Conservation (phyloP, 192 early-diverging fungal genomes). For the Radiomyces spectabilis region DNA sequence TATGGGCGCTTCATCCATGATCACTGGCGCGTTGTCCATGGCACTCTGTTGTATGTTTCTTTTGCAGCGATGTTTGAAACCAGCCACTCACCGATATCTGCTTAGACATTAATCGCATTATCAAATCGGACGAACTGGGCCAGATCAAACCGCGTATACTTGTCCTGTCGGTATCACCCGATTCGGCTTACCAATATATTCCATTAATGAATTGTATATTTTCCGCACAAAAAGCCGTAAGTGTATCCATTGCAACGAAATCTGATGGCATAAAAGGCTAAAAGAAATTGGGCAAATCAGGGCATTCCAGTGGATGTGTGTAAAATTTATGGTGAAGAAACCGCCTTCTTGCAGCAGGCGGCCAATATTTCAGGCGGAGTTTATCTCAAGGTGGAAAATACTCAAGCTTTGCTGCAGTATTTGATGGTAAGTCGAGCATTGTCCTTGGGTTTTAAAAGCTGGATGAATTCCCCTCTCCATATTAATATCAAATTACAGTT, state of each 20-base stretch:
- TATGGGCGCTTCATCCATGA: slow-evolving; percentile 6
- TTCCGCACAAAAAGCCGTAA: slow-evolving; percentile 82
- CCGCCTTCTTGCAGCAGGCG: slow-evolving; percentile 91
- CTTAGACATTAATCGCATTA: slow-evolving; percentile 63
- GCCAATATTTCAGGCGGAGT: slow-evolving; percentile 81
- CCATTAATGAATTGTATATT: slow-evolving; percentile 98
- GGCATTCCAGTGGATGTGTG: slow-evolving; percentile 87
- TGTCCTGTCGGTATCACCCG: slow-evolving; percentile 78
- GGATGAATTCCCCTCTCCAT: too few relatives aligned
- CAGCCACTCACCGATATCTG: not conserved
- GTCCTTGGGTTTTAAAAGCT: too few relatives aligned
- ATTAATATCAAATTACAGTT: too few relatives aligned
- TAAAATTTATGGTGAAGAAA: slow-evolving; percentile 67
- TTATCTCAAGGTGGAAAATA: slow-evolving; percentile 67
- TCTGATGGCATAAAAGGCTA: not conserved
- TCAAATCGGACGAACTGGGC: slow-evolving; percentile 42
- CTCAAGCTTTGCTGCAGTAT: slow-evolving; percentile 70
- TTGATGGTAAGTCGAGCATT: slow-evolving; percentile 76
- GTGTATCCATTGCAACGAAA: too few relatives aligned
- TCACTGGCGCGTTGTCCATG: slow-evolving; percentile 54
- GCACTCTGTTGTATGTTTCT: slow-evolving; percentile 49
- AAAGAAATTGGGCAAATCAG: slow-evolving; percentile 30
- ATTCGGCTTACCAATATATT: slow-evolving; percentile 86
- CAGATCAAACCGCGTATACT: slow-evolving; percentile 74
- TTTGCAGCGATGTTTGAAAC: slow-evolving; percentile 5